Evolutionary conservation across 2,329 filamentous ascomycete species (phyloP).

Genomic region (Aspergillus fumigatiaffinis): DNA sequence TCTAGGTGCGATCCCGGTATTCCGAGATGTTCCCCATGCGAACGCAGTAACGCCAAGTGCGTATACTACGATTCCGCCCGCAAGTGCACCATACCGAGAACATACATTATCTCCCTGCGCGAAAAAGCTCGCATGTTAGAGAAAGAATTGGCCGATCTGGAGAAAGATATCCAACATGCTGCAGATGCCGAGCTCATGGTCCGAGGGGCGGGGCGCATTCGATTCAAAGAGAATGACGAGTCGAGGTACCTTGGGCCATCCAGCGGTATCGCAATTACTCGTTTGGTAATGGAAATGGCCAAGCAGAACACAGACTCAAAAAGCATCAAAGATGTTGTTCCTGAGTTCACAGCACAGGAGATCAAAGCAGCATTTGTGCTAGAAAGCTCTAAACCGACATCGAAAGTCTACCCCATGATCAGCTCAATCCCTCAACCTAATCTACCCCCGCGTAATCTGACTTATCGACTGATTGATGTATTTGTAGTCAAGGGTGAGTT

Average conservation of each 20-base stretch:
- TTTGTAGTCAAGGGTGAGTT: slow-evolving; percentile 76
- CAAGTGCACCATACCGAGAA: slow-evolving; percentile 78
- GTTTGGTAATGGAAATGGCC: slow-evolving; percentile 91
- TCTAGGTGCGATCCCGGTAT: slow-evolving; percentile 92
- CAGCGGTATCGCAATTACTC: slow-evolving; percentile 91
- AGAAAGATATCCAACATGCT: slow-evolving; percentile 68
- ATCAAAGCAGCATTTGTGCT: slow-evolving; percentile 64
- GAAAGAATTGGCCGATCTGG: slow-evolving; percentile 72
- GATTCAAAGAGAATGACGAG: slow-evolving; percentile 80
- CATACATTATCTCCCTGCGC: slow-evolving; percentile 89
- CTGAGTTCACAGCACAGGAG: slow-evolving; percentile 64
- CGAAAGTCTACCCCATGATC: slow-evolving; percentile 85
- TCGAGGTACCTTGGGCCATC: slow-evolving; percentile 88
- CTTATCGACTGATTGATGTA: slow-evolving; percentile 75
- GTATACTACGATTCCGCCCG: slow-evolving; percentile 93
- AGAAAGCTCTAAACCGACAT: slow-evolving; percentile 63
- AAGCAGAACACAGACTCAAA: slow-evolving; percentile 89
- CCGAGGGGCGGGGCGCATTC: slow-evolving; percentile 78
- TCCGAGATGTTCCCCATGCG: slow-evolving; percentile 86
- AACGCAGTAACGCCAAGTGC: slow-evolving; percentile 84
- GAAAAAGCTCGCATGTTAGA: slow-evolving; percentile 80
- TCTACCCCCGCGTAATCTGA: slow-evolving; percentile 69
- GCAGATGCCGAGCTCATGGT: slow-evolving; percentile 79
- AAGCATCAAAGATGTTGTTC: slow-evolving; percentile 87
- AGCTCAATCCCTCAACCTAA: slow-evolving; percentile 75